Base-by-base conservation (phyloP, 345 rosid genomes). In the Mallotus nudiflorus region DNA sequence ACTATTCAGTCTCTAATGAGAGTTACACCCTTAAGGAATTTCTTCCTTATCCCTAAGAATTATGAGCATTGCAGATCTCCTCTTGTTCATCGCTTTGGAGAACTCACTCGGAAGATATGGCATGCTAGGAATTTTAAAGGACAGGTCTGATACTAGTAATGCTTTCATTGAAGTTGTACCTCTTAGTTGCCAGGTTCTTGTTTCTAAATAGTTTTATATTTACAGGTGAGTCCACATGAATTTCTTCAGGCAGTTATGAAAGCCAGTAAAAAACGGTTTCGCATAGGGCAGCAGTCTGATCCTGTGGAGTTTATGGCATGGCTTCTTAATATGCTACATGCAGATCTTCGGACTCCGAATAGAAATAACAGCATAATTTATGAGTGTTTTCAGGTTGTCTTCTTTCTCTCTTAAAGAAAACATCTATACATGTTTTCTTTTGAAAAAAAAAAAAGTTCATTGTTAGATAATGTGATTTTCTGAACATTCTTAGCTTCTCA, bases 191-290 rank as follows among this genome's bases (percentile, higher is more conserved):
- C 57, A 37, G 28, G 39, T 27, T 78, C 27, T 39, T 62, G 50
- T 52, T 49, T 51, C 14, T 72, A 55, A 40, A 33, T 48, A 60
- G 29, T 65, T 69, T 66, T 68, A 42, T 35, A 12, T 76, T 48
- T 77, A 67, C 87, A 95, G 99, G 99, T 92, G 66, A 95, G 99
- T 69, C 99, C 99, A 19, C 99, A 95, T 73, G 99, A 95, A 74
- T 95, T 95, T 83, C 88, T 95, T 68, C 97, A 95, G 80, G 96
- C 99, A 65, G 96, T 95, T 66, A 95, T 90, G 99, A 90, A 92
- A 85, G 91, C 89, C 39, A 96, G 97, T 69, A 88, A 87, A 75
- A 95, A 95, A 70, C 75, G 85, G 42, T 95, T 92, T 71, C 88
- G 93, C 59, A 95, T 92, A 59, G 99, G 98, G 31, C 86, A 71